These are phyloP conservation scores for Dothistroma septosporum DNA, from an alignment of 2,329 filamentous ascomycete genomes.

Conservation along the genomic window DNA sequence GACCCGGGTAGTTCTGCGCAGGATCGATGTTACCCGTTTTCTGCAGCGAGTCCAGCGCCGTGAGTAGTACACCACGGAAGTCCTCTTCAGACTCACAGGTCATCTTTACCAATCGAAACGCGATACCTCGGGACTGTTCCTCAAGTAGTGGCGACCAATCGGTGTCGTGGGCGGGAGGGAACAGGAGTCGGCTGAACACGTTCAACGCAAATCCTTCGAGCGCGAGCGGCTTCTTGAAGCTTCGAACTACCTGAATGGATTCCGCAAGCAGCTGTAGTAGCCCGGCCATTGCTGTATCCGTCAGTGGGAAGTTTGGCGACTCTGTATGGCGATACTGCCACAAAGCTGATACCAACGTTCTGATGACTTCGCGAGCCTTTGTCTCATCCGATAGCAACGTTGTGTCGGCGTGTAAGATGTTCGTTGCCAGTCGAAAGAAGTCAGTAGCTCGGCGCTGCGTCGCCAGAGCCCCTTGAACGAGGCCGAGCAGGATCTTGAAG, in stretches of 20 bases:
- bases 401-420: slow-evolving; percentile 16
- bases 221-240: slow-evolving; percentile 30
- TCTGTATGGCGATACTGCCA: slow-evolving; percentile 26
- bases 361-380: slow-evolving; percentile 20
- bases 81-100: slow-evolving; percentile 20
- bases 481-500: slow-evolving; percentile 18
- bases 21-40: slow-evolving; percentile 7
- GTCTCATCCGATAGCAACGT: slow-evolving; percentile 18
- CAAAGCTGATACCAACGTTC: slow-evolving; percentile 15
- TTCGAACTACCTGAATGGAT: slow-evolving; percentile 29
- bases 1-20: slow-evolving; percentile 18
- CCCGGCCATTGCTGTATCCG: slow-evolving; percentile 25
- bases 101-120: slow-evolving; percentile 24
- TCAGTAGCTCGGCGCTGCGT: slow-evolving; percentile 6
- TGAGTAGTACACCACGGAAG: slow-evolving; percentile 15
- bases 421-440: slow-evolving; percentile 23
- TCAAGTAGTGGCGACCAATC: slow-evolving; percentile 17
- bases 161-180: slow-evolving; percentile 15
- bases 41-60: slow-evolving; percentile 13
- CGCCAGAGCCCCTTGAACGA: slow-evolving; percentile 22
- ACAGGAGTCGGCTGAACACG: slow-evolving; percentile 28
- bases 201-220: slow-evolving; percentile 23
- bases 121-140: slow-evolving; percentile 18
- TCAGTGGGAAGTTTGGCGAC: slow-evolving; percentile 20
- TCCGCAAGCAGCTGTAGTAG: slow-evolving; percentile 40